Evolutionary conservation across 1,284 basidiomycete genomes (phyloP), one percentile per base, ranked within the genome.

Genomic region (Earliella scabrosa): DNA sequence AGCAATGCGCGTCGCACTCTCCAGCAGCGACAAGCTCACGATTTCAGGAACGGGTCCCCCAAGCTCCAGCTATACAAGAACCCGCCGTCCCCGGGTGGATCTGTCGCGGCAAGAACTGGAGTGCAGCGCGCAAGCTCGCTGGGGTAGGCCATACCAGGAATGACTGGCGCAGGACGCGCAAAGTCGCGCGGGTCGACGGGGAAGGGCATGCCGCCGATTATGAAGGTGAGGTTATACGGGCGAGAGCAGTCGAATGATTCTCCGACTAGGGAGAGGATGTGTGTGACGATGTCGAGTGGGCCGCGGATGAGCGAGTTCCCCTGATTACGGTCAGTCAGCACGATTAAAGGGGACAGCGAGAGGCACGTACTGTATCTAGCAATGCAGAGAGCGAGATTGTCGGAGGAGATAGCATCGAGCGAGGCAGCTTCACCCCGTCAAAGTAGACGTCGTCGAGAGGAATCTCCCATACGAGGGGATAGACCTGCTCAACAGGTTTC

Each of bases 141-240:
- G 1, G 55, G 32, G 21, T 52, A 58, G 14, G 47, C 50, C 5
- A 20, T 70, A 4, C 60, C 68, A 0, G 75, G 50, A 2, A 13
- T 31, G 10, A 60, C 24, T 2, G 48, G 16, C 4, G 68, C 68
- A 46, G 59, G 62, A 2, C 67, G 66, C 3, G 80, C 73, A 53
- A 89, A 85, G 67, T 89, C 87, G 27, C 86, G 80, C 20, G 86
- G 83, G 66, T 88, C 87, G 36, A 88, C 76, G 0, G 85, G 80
- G 68, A 89, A 90, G 41, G 79, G 68, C 61, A 70, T 73, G 16
- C 87, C 86, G 16, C 81, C 84, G 52, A 90, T 86, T 58, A 80
- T 69, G 68, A 88, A 90, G 0, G 77, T 71, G 21, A 89, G 68
- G 2, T 71, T 82, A 60, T 87, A 87, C 2, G 85, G 76, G 5